These are phyloP conservation scores for Rhizopogon vesiculosus DNA, from an alignment of 768 basidiomycete genomes.

Conservation along the genomic window DNA sequence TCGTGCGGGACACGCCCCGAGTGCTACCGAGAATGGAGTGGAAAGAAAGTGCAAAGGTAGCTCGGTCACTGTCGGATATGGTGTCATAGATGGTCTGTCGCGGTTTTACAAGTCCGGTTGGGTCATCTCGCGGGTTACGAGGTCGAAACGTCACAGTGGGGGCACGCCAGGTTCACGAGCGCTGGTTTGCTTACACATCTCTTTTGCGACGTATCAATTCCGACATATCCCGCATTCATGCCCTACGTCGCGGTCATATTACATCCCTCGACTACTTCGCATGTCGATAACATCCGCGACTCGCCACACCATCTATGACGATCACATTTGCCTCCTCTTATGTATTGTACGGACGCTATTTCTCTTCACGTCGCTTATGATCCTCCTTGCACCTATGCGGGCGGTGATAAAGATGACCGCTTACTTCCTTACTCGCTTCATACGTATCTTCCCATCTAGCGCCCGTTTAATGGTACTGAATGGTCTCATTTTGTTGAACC, in stretches of 20 bases:
- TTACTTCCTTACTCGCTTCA: constrained; percentile 22
- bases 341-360: constrained; percentile 72
- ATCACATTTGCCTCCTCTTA: constrained; percentile 35
- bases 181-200: constrained; percentile 12
- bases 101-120: constrained; percentile 14
- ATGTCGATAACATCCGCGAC: constrained; percentile 14
- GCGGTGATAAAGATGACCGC: constrained; percentile 23
- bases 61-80: constrained; percentile 32
- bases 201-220: constrained; percentile 5
- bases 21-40: constrained; percentile 39
- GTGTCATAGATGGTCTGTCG: constrained; percentile 30
- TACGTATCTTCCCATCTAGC: constrained; percentile 23
- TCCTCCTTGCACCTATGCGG: constrained; percentile 7
- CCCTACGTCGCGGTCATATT: constrained; percentile 9
- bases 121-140: constrained; percentile 6
- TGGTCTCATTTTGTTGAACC: constrained; percentile 18
- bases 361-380: constrained; percentile 45
- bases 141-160: constrained; percentile 14
- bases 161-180: constrained; percentile 18
- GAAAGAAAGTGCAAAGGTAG: constrained; percentile 27
- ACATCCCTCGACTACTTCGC: constrained; percentile 15
- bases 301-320: constrained; percentile 22
- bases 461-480: constrained; percentile 29
- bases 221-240: constrained; percentile 18
- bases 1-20: constrained; percentile 36